Base-by-base conservation (phyloP, 2,329 filamentous ascomycete species). In the Xylaria sp. region DNA sequence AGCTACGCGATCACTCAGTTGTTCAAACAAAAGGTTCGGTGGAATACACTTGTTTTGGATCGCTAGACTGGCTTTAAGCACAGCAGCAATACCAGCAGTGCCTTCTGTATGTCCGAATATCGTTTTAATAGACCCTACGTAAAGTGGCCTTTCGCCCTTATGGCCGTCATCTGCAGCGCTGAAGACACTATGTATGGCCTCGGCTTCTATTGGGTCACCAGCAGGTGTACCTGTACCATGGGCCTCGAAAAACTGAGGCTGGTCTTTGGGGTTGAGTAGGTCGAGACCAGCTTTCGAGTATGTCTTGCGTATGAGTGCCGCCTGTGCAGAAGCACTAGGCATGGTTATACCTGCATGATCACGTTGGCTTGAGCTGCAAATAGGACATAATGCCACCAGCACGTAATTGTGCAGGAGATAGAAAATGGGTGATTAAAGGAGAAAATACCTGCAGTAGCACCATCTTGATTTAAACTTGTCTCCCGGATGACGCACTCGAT, bases 401-500 rank as follows among this genome's bases (percentile, higher is more conserved):
- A 48, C n/a, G n/a, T 13, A 10, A 1, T 8, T 28, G 7, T 8
- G n/a, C n/a, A 12, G 2, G n/a, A 48, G 18, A 9, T n/a, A 9
- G 3, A 23, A 48, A 10, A 48, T 1, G n/a, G 1, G 20, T 48
- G 10, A 48, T 15, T 41, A 23, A 48, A 10, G 46, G n/a, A n/a
- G 6, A 20, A 48, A n/a, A 55, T 44, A 28, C 55, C 37, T 15
- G 20, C 9, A 44, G 55, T 57, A 15, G 20, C 4, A 8, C 55
- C 55, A 28, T 57, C 55, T 28, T 57, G 55, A 12, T 57, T 62
- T 0, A 70, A 54, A 1, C 68, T 61, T 1, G 65, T 72, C 9
- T 72, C 59, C 15, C 70, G 55, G 10, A 72, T 62, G 3, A 71
- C 31, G 28, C 70, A 73, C 48, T 75, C 69, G 12, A 75, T 74